These are phyloP conservation scores for Trichoderma oligosporum DNA, from an alignment of 2,329 filamentous ascomycete genomes.

Conservation along the genomic window DNA sequence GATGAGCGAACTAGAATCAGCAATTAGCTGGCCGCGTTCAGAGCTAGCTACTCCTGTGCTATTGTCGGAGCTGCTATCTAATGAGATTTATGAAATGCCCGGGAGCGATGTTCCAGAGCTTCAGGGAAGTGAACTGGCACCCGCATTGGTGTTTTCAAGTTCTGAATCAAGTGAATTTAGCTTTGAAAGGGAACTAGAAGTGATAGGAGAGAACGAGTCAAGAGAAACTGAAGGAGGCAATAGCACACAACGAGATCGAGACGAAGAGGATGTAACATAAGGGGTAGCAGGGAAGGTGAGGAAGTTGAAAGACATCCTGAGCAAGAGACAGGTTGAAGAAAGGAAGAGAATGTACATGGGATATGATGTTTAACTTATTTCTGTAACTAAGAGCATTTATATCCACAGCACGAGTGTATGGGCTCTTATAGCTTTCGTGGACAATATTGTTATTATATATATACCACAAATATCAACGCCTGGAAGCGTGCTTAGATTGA, in stretches of 20 bases:
- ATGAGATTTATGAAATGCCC: slow-evolving; percentile 19
- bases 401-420: not conserved
- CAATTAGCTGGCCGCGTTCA: not conserved
- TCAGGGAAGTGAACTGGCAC: slow-evolving; percentile 1
- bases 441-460: no score
- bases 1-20: slow-evolving; percentile 12
- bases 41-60: slow-evolving; percentile 4
- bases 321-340: not conserved
- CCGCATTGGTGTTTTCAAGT: not conserved
- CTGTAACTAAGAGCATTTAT: not conserved
- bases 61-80: slow-evolving; percentile 17
- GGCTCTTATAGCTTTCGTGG: not conserved
- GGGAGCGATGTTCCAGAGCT: slow-evolving; percentile 20
- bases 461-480: not conserved
- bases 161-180: slow-evolving; percentile 12
- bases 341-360: not conserved
- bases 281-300: not conserved
- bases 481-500: not conserved
- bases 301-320: not conserved
- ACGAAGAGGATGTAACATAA: not conserved
- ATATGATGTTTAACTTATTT: slow-evolving; percentile 1
- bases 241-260: not conserved
- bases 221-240: not conserved
- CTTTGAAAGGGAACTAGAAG: not conserved
- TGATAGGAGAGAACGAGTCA: not conserved